Evolutionary conservation across 805 yeast species (phyloP).

Genomic region (Ogataea paraovalis): DNA sequence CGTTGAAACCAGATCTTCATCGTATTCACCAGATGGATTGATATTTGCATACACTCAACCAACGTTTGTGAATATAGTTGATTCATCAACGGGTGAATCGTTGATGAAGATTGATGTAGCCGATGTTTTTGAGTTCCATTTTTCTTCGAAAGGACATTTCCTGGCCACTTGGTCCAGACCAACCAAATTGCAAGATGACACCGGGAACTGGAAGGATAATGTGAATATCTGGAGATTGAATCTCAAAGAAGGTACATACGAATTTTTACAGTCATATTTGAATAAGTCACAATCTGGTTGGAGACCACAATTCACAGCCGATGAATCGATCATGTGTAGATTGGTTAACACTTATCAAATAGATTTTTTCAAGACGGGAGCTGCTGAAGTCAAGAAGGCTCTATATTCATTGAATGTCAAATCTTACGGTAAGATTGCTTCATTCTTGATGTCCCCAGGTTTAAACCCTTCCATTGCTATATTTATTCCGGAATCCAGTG

Average conservation of each 20-base stretch:
- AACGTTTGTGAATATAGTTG: slow-evolving; percentile 49
- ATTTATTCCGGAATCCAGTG: slow-evolving; percentile 79
- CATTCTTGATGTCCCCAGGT: slow-evolving; percentile 77
- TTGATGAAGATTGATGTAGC: slow-evolving; percentile 47
- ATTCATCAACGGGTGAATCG: slow-evolving; percentile 48
- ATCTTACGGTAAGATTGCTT: slow-evolving; percentile 42
- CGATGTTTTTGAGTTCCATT: slow-evolving; percentile 77
- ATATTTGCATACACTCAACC: slow-evolving; percentile 74
- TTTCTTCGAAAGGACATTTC: slow-evolving; percentile 84
- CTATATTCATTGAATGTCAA: slow-evolving; percentile 55
- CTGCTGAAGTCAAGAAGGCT: slow-evolving; percentile 44
- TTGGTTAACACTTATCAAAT: slow-evolving; percentile 49
- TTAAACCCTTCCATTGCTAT: slow-evolving; percentile 86
- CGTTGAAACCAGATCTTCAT: slow-evolving; percentile 55
- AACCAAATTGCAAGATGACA: slow-evolving; percentile 52
- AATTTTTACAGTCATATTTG: slow-evolving; percentile 47
- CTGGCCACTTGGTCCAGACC: slow-evolving; percentile 91
- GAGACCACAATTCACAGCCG: slow-evolving; percentile 86
- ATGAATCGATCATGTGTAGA: slow-evolving; percentile 69
- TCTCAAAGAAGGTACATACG: slow-evolving; percentile 11
- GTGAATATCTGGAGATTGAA: slow-evolving; percentile 68
- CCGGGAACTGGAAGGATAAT: slow-evolving; percentile 74
- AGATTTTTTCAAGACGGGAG: slow-evolving; percentile 56
- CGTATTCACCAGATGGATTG: slow-evolving; percentile 64
- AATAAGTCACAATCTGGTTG: slow-evolving; percentile 85